Percentiles rank a stretch among this genome's conserved stretches.
Conservation (phyloP, 2,329 filamentous ascomycete species). For the Colletotrichum graminicola region DNA sequence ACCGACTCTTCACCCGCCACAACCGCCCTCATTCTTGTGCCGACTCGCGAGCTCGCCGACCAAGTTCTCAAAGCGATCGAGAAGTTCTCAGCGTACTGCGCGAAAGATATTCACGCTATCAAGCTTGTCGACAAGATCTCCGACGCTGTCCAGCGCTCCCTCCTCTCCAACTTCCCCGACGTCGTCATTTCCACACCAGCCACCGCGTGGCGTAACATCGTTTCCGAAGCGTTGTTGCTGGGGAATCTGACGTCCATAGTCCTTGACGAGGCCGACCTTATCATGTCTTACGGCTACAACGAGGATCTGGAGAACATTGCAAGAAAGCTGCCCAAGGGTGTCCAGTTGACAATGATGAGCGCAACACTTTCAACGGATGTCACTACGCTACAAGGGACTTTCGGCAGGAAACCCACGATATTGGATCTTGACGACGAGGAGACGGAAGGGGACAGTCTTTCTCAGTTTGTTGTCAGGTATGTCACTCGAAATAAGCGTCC, state of each 20-base stretch:
- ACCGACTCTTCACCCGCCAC: constrained; percentile 67
- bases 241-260: constrained; percentile 81
- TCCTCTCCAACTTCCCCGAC: constrained; percentile 88
- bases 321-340: constrained; percentile 81
- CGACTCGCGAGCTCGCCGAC: constrained; percentile 92
- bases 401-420: constrained; percentile 83
- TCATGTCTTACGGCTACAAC: constrained; percentile 93
- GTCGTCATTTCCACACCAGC: constrained; percentile 92
- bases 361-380: constrained; percentile 92
- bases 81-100: constrained; percentile 83
- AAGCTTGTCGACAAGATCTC: constrained; percentile 94
- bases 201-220: constrained; percentile 83
- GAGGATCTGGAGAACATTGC: constrained; percentile 88
- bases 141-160: constrained; percentile 86
- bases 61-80: constrained; percentile 87
- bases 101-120: constrained; percentile 83
- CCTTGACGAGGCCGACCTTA: constrained; percentile 93
- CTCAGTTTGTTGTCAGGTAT: constrained; percentile 87
- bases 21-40: constrained; percentile 89
- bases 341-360: constrained; percentile 94
- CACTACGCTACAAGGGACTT: constrained; percentile 84
- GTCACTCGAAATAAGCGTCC: constrained; percentile 43
- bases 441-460: constrained; percentile 79
- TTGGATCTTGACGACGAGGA: constrained; percentile 88
- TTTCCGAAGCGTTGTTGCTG: constrained; percentile 77